phyloP scores from a whole-genome alignment of 192 early-diverging fungal species.

The Coemansia sp. region DNA sequence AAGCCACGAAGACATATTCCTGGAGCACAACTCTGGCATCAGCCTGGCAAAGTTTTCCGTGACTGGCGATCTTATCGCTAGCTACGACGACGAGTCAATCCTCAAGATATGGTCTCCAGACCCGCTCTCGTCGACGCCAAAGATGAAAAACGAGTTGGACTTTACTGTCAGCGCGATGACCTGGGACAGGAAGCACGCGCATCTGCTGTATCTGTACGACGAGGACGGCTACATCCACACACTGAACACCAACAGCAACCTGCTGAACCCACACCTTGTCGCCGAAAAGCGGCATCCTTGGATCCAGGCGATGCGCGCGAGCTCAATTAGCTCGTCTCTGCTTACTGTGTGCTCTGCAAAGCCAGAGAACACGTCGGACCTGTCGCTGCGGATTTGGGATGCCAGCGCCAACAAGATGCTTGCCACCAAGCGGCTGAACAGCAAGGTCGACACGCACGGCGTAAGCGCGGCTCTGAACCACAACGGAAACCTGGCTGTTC shows the following conservation, averaged over 20 bases:
- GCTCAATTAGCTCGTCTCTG: constrained; percentile 39
- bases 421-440: constrained; percentile 26
- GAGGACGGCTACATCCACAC: constrained; percentile 49
- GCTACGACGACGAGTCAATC: constrained; percentile 55
- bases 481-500: constrained; percentile 45
- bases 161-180: constrained; percentile 49
- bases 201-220: constrained; percentile 50
- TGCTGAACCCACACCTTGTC: constrained; percentile 40
- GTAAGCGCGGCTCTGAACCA: constrained; percentile 51
- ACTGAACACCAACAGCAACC: constrained; percentile 48
- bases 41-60: constrained; percentile 47
- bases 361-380: constrained; percentile 43
- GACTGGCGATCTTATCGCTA: constrained; percentile 48
- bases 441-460: constrained; percentile 31
- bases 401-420: constrained; percentile 29
- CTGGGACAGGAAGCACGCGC: constrained; percentile 48
- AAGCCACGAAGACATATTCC: constrained; percentile 52
- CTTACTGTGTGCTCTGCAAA: constrained; percentile 41
- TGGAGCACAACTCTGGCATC: constrained; percentile 52
- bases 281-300: constrained; percentile 34
- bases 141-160: constrained; percentile 53
- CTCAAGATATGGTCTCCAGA: constrained; percentile 54
- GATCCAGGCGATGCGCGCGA: constrained; percentile 46
- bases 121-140: constrained; percentile 26
- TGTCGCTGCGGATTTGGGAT: constrained; percentile 45